These are phyloP conservation scores for Camellia granthamiana DNA, from an alignment of 148 eudicot species.

Conservation along the genomic window DNA sequence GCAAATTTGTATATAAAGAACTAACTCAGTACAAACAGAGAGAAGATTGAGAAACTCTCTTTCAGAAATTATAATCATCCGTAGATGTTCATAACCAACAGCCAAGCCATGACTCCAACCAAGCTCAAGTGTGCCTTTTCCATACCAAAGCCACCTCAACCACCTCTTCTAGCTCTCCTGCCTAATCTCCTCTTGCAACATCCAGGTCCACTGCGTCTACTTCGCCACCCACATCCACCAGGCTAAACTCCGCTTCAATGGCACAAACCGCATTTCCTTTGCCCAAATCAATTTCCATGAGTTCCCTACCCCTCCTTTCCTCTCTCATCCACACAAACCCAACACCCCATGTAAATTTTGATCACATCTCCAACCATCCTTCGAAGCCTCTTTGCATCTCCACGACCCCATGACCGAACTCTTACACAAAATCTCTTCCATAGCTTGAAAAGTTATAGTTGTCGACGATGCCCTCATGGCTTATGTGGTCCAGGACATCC, in stretches of 20 bases:
- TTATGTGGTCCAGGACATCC: conserved; percentile 20
- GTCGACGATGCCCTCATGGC: conserved; percentile 17
- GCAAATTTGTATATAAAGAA: too few relatives aligned
- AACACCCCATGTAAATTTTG: conserved; percentile 1
- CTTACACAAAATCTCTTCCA: not conserved
- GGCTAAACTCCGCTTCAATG: conserved; percentile 27
- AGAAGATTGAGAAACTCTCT: too few relatives aligned
- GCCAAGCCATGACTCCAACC: not conserved
- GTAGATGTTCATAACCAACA: not conserved
- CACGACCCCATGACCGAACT: conserved; percentile 6
- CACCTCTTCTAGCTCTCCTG: conserved; percentile 41
- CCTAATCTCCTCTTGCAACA: conserved; percentile 19
- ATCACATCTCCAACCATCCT: conserved; percentile 10
- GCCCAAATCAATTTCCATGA: conserved; percentile 12
- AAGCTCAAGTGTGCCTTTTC: conserved; percentile 31
- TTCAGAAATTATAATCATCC: too few relatives aligned
- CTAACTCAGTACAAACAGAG: too few relatives aligned
- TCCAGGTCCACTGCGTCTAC: conserved; percentile 24
- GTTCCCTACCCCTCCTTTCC: conserved; percentile 1
- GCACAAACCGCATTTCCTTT: conserved; percentile 1
- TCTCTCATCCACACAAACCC: not conserved
- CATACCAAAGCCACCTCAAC: conserved; percentile 41
- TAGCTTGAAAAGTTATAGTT: not conserved
- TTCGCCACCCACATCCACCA: conserved; percentile 33
- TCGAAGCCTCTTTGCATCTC: not conserved